Percentiles rank a stretch among this genome's conserved stretches.
These are phyloP conservation scores for Hemisphaericaspora xylofermentans DNA, from an alignment of 1,139 yeast species.

Conservation along the genomic window DNA sequence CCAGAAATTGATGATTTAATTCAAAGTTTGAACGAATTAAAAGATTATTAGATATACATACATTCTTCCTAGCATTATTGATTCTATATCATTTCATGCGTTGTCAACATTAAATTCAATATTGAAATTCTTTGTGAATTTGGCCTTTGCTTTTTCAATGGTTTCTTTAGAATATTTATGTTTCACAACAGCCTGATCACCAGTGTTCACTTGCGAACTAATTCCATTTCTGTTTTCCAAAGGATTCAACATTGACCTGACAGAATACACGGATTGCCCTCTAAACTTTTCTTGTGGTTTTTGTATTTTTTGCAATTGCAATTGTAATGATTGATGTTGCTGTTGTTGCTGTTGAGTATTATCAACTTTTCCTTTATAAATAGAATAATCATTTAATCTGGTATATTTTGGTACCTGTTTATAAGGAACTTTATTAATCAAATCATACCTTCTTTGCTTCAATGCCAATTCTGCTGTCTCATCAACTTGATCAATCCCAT, in stretches of 20 bases:
- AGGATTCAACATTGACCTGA: slow-evolving; percentile 1
- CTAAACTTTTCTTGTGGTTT: not conserved
- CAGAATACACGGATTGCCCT: slow-evolving; percentile 4
- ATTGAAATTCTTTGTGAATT: slow-evolving; percentile 15
- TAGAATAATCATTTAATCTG: slow-evolving; percentile 10
- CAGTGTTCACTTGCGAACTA: not conserved
- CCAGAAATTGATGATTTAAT: slow-evolving; percentile 44
- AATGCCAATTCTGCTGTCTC: slow-evolving; percentile 13
- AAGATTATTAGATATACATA: slow-evolving; percentile 15
- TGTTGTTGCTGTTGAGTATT: not conserved
- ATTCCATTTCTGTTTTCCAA: not conserved
- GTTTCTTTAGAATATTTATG: slow-evolving; percentile 8
- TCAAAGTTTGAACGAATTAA: slow-evolving; percentile 38
- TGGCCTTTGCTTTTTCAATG: slow-evolving; percentile 8
- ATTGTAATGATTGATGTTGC: not conserved
- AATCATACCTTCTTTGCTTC: slow-evolving; percentile 16
- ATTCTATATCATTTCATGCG: not conserved
- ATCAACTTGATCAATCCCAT: slow-evolving; percentile 9
- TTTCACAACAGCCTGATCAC: slow-evolving; percentile 1
- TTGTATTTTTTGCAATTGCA: not conserved
- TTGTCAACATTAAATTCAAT: slow-evolving; percentile 10
- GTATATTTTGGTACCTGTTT: slow-evolving; percentile 13
- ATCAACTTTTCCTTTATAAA: slow-evolving; percentile 2
- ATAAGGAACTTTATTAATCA: slow-evolving; percentile 8
- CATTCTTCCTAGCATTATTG: not conserved